A percentile compares a stretch with the other conserved stretches of the same genome.
Conservation (phyloP, 257 asterid species). For the Nicotiana attenuata region DNA sequence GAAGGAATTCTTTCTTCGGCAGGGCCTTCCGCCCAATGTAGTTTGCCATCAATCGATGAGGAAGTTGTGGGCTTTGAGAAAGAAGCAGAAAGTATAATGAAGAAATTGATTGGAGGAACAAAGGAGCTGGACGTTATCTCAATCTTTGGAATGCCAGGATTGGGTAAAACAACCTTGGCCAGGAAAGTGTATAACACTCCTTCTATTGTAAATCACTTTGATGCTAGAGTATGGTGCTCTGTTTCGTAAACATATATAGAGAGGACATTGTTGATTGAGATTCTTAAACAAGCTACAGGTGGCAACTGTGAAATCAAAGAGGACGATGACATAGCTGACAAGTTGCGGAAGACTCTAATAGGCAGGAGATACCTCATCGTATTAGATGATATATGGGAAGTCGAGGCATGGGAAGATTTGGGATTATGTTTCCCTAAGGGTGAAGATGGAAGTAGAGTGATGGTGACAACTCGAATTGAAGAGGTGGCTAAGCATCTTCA, state of each 20-base stretch:
- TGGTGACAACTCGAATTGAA: no score
- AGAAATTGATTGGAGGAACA: neutral
- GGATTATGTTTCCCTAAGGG: neutral
- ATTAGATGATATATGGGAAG: conserved; percentile 10
- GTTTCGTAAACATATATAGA: neutral
- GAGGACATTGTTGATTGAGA: neutral
- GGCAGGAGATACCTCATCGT: neutral
- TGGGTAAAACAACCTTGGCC: conserved; percentile 3
- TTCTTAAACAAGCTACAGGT: neutral
- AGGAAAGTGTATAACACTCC: neutral
- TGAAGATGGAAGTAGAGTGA: no score
- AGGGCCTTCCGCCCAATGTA: no score
- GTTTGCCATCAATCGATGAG: neutral
- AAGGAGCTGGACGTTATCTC: neutral
- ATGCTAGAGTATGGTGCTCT: neutral
- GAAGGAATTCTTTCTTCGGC: no score
- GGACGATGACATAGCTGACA: neutral
- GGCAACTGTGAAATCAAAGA: neutral
- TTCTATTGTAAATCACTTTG: neutral
- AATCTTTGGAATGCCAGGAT: neutral
- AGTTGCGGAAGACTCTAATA: neutral
- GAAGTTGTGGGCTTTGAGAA: neutral
- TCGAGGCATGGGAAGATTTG: neutral
- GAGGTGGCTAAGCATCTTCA: no score
- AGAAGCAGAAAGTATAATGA: neutral